phyloP scores from a whole-genome alignment of 2,329 filamentous ascomycete genomes.

The Massarina eburnea region DNA sequence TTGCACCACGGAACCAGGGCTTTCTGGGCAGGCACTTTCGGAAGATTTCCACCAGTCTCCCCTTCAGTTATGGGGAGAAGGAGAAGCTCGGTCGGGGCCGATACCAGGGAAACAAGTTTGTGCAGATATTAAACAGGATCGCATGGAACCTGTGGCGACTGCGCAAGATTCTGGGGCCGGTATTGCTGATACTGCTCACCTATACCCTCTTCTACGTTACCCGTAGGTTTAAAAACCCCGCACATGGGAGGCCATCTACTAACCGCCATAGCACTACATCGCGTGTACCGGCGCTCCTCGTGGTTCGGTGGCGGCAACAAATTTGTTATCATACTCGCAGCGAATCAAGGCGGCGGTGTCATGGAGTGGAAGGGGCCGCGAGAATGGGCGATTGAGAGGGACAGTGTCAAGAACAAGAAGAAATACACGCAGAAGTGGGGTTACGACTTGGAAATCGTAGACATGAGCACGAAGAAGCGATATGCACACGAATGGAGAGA shows the following conservation, averaged over 20 bases:
- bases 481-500: slow-evolving; percentile 99
- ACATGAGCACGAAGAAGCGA: slow-evolving; percentile 98
- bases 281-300: slow-evolving; percentile 69
- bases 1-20: slow-evolving; percentile 77
- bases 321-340: slow-evolving; percentile 88
- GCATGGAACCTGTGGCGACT: slow-evolving; percentile 63
- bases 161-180: slow-evolving; percentile 64
- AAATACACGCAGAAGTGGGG: slow-evolving; percentile 87
- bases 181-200: slow-evolving; percentile 61
- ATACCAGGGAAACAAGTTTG: slow-evolving; percentile 36
- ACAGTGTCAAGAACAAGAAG: slow-evolving; percentile 93
- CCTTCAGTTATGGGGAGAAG: slow-evolving; percentile 71
- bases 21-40: slow-evolving; percentile 87
- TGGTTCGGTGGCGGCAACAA: slow-evolving; percentile 85
- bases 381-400: slow-evolving; percentile 97
- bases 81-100: slow-evolving; percentile 69
- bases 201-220: slow-evolving; percentile 70
- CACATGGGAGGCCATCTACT: slow-evolving; percentile 4
- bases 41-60: slow-evolving; percentile 75
- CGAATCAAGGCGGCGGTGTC: slow-evolving; percentile 92
- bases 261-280: slow-evolving; percentile 54
- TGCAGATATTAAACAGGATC: slow-evolving; percentile 40
- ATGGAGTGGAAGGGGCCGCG: slow-evolving; percentile 99
- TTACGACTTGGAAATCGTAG: slow-evolving; percentile 92
- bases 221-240: slow-evolving; percentile 60